Evolutionary conservation across 2,329 filamentous ascomycete species (phyloP).

Genomic region (Ophiostoma australiae): DNA sequence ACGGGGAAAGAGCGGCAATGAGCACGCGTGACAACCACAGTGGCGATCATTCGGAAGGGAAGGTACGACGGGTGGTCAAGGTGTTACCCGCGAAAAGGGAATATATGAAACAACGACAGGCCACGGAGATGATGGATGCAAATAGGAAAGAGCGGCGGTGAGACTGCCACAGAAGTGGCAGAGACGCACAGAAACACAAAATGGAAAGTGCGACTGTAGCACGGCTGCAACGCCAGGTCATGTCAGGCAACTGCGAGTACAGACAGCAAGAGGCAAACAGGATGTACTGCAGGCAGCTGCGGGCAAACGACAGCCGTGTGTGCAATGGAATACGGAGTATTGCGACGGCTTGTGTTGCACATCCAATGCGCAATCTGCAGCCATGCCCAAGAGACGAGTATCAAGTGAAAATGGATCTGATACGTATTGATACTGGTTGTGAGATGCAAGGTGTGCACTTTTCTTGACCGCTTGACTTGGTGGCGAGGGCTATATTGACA

Average conservation of each 20-base stretch:
- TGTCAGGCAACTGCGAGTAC: neutral
- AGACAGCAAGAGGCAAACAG: neutral
- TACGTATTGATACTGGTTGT: neutral
- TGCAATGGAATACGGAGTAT: neutral
- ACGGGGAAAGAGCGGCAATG: neutral
- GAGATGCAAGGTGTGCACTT: neutral
- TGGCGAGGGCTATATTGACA: neutral
- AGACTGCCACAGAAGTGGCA: neutral
- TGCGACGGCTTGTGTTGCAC: slow-evolving; percentile 3
- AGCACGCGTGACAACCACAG: neutral
- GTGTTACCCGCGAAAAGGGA: neutral
- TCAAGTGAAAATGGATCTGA: neutral
- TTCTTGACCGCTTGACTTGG: slow-evolving; percentile 2
- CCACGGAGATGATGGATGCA: neutral
- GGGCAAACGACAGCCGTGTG: neutral
- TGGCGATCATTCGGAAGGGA: neutral
- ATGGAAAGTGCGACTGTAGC: neutral
- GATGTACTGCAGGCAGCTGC: too few species aligned
- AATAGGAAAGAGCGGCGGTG: slow-evolving; percentile 1
- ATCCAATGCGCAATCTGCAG: neutral
- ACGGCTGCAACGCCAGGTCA: slow-evolving; percentile 5
- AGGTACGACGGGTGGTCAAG: neutral
- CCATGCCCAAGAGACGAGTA: neutral
- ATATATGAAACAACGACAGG: neutral
- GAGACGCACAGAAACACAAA: neutral